These are phyloP conservation scores for Juglanconis juglandina DNA, from an alignment of 2,329 filamentous ascomycete genomes.

Conservation along the genomic window DNA sequence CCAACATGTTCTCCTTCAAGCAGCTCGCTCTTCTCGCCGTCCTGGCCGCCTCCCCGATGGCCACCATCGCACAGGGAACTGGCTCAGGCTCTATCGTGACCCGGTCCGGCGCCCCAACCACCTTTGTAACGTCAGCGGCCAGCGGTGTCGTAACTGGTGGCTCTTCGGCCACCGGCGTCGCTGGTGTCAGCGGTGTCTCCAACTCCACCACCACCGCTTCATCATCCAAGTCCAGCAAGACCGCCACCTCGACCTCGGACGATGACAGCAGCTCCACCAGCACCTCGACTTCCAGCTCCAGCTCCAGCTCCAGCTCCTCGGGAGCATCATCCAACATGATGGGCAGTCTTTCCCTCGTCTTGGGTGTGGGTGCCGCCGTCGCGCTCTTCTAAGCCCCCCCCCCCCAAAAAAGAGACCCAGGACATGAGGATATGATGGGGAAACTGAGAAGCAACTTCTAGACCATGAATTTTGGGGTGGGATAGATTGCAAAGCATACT, in stretches of 20 bases:
- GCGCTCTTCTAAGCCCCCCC: slow-evolving; percentile 4
- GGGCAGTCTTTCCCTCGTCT: slow-evolving; percentile 5
- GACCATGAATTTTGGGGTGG: not conserved
- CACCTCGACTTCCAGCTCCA: not conserved
- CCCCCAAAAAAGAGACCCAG: not conserved
- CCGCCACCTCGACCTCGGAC: not conserved
- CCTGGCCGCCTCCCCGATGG: slow-evolving; percentile 4
- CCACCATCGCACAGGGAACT: not conserved
- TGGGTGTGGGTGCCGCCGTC: slow-evolving; percentile 5
- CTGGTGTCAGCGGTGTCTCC: not conserved
- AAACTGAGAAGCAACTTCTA: not conserved
- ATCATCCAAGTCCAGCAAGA: not conserved
- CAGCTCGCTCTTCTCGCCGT: slow-evolving; percentile 3
- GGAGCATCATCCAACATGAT: not conserved
- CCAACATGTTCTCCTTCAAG: slow-evolving; percentile 1
- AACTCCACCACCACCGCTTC: slow-evolving; percentile 4
- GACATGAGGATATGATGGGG: not conserved
- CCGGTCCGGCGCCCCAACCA: not conserved
- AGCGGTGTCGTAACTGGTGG: not conserved
- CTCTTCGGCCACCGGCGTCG: not conserved
- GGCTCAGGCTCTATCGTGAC: not conserved
- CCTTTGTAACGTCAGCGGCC: not conserved
- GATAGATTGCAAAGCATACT: not conserved
- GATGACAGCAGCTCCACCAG: not conserved
- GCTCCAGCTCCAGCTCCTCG: not conserved